These are phyloP conservation scores for Acrocalymma vagum DNA, from an alignment of 2,329 filamentous ascomycete genomes.

Conservation along the genomic window DNA sequence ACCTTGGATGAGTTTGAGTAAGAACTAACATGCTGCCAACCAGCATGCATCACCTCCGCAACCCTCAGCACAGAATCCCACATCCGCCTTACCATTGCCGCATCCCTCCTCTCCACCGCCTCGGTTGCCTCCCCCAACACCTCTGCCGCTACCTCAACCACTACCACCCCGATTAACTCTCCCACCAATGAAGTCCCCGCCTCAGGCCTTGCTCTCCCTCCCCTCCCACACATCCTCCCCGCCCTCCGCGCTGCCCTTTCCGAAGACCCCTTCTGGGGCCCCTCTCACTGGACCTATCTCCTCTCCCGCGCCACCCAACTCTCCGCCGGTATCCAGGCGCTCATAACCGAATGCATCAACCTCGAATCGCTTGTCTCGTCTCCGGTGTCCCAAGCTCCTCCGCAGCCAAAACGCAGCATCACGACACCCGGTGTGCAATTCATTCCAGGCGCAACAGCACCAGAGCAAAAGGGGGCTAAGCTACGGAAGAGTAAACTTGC, in stretches of 20 bases:
- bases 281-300: slow-evolving; percentile 53
- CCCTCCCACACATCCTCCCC: slow-evolving; percentile 50
- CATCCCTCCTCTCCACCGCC: slow-evolving; percentile 55
- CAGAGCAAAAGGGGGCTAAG: slow-evolving; percentile 35
- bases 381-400: slow-evolving; percentile 25
- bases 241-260: slow-evolving; percentile 51
- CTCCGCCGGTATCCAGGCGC: slow-evolving; percentile 53
- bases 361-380: slow-evolving; percentile 53
- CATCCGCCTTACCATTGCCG: slow-evolving; percentile 57
- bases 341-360: slow-evolving; percentile 54
- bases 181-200: slow-evolving; percentile 17
- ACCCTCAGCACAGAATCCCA: slow-evolving; percentile 58
- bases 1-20: not conserved
- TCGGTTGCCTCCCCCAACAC: slow-evolving; percentile 24
- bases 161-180: slow-evolving; percentile 19
- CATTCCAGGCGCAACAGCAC: slow-evolving; percentile 5
- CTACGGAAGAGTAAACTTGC: slow-evolving; percentile 53
- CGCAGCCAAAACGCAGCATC: slow-evolving; percentile 24
- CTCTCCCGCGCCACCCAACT: slow-evolving; percentile 53
- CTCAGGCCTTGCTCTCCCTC: slow-evolving; percentile 30
- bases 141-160: slow-evolving; percentile 14
- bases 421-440: slow-evolving; percentile 25
- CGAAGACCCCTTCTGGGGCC: slow-evolving; percentile 55
- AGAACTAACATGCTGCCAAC: slow-evolving; percentile 13
- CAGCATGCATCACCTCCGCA: slow-evolving; percentile 54